phyloP scores from a whole-genome alignment of 306 rosid genomes.

The Glycine latifolia region DNA sequence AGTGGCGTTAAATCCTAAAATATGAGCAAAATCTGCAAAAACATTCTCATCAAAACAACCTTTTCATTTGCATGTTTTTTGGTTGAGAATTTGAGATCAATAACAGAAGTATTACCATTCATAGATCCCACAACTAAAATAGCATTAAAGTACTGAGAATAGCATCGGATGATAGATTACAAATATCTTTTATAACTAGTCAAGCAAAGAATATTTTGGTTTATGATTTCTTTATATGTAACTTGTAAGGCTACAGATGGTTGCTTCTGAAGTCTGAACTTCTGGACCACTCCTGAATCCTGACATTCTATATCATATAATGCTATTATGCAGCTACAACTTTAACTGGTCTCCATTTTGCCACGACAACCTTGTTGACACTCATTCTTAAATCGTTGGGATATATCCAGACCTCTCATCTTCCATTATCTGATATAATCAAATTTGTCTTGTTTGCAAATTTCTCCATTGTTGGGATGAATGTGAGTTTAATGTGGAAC shows the following conservation, averaged over 20 bases:
- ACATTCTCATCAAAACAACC: constrained; percentile 3
- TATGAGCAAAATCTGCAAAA: neutral
- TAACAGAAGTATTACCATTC: constrained; percentile 7
- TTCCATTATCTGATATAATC: constrained; percentile 75
- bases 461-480: constrained; percentile 90
- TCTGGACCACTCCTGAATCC: constrained; percentile 21
- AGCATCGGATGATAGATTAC: constrained; percentile 25
- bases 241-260: constrained; percentile 24
- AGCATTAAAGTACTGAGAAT: constrained; percentile 23
- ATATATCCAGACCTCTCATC: constrained; percentile 73
- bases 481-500: constrained; percentile 93
- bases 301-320: constrained; percentile 41
- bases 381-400: constrained; percentile 69
- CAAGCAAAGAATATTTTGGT: constrained; percentile 23
- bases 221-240: constrained; percentile 41
- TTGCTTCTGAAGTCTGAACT: constrained; percentile 30
- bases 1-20: neutral
- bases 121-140: neutral
- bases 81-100: neutral
- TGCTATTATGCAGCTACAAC: constrained; percentile 77
- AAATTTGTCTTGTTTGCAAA: constrained; percentile 84
- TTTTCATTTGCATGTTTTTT: constrained; percentile 29
- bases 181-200: constrained; percentile 28
- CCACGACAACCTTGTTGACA: constrained; percentile 78
- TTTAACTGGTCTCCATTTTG: constrained; percentile 85